Evolutionary conservation across 192 early-diverging fungal genomes (phyloP).

Genomic region (Coemansia sp.): DNA sequence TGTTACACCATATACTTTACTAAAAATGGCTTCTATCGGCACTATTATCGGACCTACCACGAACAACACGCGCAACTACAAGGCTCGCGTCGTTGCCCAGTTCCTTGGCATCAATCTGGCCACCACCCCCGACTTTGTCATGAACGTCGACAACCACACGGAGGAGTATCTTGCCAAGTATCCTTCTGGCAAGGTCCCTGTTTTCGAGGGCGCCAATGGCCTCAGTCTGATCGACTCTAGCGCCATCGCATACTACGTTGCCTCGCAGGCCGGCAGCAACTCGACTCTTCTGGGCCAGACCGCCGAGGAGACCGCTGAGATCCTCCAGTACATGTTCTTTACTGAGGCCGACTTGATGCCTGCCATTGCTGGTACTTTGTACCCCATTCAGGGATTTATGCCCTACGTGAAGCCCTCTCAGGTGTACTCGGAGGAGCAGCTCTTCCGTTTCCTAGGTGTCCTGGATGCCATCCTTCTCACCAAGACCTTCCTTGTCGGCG

Average conservation of each 20-base stretch:
- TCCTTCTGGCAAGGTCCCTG: constrained; percentile 90
- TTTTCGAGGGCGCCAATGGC: constrained; percentile 82
- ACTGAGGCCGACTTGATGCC: constrained; percentile 60
- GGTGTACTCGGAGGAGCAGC: constrained; percentile 71
- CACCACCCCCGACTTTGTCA: constrained; percentile 61
- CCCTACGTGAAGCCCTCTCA: constrained; percentile 63
- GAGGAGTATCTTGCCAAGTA: constrained; percentile 89
- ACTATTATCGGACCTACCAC: constrained; percentile 14
- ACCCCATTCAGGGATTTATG: background rate
- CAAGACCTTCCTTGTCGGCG: constrained; percentile 95
- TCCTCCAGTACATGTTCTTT: constrained; percentile 68
- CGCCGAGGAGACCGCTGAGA: constrained; percentile 62
- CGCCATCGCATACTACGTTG: constrained; percentile 91
- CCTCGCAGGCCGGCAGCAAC: constrained; percentile 40
- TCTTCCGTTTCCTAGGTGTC: constrained; percentile 63
- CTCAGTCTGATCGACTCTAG: constrained; percentile 76
- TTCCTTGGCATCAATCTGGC: constrained; percentile 78
- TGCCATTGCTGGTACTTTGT: constrained; percentile 46
- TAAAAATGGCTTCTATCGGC: constrained; percentile 28
- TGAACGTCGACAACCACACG: constrained; percentile 75
- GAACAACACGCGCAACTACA: constrained; percentile 35
- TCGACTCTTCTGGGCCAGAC: constrained; percentile 63
- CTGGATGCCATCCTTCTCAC: constrained; percentile 80
- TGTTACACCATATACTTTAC: background rate
- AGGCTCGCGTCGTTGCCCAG: constrained; percentile 72